Conservation (phyloP, 495 filamentous ascomycete species). For the Lineolata rhizophorae region DNA sequence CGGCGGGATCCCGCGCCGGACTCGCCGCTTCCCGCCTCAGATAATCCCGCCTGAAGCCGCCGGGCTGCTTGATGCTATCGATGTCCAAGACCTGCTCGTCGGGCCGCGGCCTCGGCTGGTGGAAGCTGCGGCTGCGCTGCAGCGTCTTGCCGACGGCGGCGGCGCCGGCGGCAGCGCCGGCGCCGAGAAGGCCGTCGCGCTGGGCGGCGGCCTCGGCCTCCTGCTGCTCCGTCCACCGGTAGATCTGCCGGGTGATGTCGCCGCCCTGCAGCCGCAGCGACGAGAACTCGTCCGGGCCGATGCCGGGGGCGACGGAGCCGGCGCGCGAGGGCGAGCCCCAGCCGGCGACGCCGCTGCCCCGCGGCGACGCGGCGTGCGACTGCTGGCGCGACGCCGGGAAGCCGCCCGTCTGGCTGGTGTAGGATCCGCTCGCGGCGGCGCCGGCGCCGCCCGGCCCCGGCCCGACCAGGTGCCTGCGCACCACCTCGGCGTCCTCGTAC, state of each 20-base stretch:
- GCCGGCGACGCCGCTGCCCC: too few species aligned
- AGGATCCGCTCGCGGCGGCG: too few species aligned
- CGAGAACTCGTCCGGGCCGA: slow-evolving; percentile 55
- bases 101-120: slow-evolving; percentile 47
- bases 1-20: slow-evolving; percentile 24
- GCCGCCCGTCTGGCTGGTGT: too few species aligned
- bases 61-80: slow-evolving; percentile 69
- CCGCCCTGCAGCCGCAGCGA: slow-evolving; percentile 81
- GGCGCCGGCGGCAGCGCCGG: too few species aligned
- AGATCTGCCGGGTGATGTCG: slow-evolving; percentile 83
- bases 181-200: too few species aligned
- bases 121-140: slow-evolving; percentile 73
- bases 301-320: background rate
- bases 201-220: slow-evolving; percentile 41
- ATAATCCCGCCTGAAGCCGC: slow-evolving; percentile 81
- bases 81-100: slow-evolving; percentile 66
- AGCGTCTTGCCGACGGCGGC: too few species aligned
- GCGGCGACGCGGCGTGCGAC: too few species aligned
- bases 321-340: too few species aligned
- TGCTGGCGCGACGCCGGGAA: too few species aligned
- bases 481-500: slow-evolving; percentile 18
- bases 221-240: slow-evolving; percentile 59
- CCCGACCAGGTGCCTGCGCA: slow-evolving; percentile 18
- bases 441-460: slow-evolving; percentile 5
- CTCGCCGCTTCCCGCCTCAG: slow-evolving; percentile 45